Evolutionary conservation across 306 rosid species (phyloP).

Genomic region (Prinsepia uniflora): DNA sequence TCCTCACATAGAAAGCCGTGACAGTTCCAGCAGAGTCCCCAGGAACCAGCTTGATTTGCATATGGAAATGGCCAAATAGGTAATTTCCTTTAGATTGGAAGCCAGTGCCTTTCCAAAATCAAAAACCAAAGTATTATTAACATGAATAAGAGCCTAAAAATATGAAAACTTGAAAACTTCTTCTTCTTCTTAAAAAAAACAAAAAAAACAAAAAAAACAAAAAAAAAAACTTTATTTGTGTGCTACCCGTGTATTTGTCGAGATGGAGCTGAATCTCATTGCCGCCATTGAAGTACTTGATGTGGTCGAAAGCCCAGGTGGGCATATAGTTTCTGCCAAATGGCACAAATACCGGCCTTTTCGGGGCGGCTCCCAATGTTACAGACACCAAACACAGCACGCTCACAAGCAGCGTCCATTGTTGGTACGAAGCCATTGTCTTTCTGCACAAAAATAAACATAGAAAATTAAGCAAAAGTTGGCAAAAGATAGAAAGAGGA

Average conservation of each 20-base stretch:
- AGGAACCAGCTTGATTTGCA: conserved; percentile 67
- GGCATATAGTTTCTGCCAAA: conserved; percentile 68
- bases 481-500: background rate
- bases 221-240: too few species aligned
- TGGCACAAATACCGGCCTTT: conserved; percentile 45
- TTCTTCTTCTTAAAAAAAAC: too few species aligned
- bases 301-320: conserved; percentile 86
- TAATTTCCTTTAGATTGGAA: conserved; percentile 84
- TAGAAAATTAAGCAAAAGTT: background rate
- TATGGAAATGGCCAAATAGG: conserved; percentile 80
- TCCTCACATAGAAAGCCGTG: conserved; percentile 73
- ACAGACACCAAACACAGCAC: conserved; percentile 23
- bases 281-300: conserved; percentile 68
- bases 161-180: too few species aligned
- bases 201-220: too few species aligned
- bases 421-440: conserved; percentile 30
- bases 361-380: conserved; percentile 34
- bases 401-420: conserved; percentile 26
- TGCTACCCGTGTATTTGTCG: conserved; percentile 70
- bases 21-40: conserved; percentile 93
- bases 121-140: background rate
- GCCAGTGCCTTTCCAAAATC: conserved; percentile 54
- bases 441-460: background rate
- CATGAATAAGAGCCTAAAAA: too few species aligned
- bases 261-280: conserved; percentile 62